Base-by-base conservation (phyloP, 192 early-diverging fungal species). In the Pecoramyces ruminantium region DNA sequence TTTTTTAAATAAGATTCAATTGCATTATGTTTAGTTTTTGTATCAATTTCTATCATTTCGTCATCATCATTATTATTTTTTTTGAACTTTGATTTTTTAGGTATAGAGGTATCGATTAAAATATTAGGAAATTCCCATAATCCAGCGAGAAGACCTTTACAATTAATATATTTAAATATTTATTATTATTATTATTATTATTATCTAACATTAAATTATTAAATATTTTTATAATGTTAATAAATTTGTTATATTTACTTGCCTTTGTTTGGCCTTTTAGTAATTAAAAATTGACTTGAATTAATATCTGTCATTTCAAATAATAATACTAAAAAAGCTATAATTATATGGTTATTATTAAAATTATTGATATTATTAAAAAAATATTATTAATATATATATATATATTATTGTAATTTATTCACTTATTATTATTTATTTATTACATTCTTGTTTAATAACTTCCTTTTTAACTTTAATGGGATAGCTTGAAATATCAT, bases 51-150 rank as follows among this genome's bases (percentile, higher is more conserved):
- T 21, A 51, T 21, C 6, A 51, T 51, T 21, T 51, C 14, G 14
- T 9, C 18, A 17, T 51, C 42, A 21, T 51, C 42, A 51, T 51
- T 21, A 51, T 51, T 21, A 4, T 51, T 51, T 18, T 51, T 51
- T 51, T 51, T 51, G 1, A 1, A 14, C 13, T 8, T 14, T 15
- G 6, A 2, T 51, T 21, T 51, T 2, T 51, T 51, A 14, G 18
- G 18, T 51, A 4, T 51, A 3, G 2, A 3, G 3, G 1, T 51
- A 2, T 17, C 13, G 2, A 51, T 21, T 21, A 51, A 21, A 51
- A 83, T 83, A 80, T 85, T 85, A 11, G 92, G 91, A 81, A 93
- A 94, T 83, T 94, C 92, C 93, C 93, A 94, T 30, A 94, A 86
- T 11, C 92, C 92, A 30, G 92, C 92, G 21, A 94, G 78, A 34